Percentiles rank a stretch among this genome's conserved stretches.
Conservation (phyloP, 345 rosid genomes). For the Lepidium didymum region DNA sequence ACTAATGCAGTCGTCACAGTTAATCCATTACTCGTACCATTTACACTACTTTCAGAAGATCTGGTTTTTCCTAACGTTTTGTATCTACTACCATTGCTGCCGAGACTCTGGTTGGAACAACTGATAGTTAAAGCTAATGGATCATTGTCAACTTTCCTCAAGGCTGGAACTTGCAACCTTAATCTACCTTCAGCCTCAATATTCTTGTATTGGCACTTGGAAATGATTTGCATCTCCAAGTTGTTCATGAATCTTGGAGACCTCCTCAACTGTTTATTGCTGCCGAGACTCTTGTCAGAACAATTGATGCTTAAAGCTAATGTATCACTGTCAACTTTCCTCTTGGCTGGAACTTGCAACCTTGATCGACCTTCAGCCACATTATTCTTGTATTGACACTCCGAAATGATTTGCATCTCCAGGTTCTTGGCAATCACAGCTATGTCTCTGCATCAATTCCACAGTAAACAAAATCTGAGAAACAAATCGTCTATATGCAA, state of each 20-base stretch:
- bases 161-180: not conserved
- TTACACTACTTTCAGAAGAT: not conserved
- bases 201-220: slow-evolving; percentile 6
- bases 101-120: not conserved
- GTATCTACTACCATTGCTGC: slow-evolving; percentile 2
- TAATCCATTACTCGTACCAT: slow-evolving; percentile 15
- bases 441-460: slow-evolving; percentile 17
- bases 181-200: not conserved
- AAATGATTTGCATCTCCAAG: slow-evolving; percentile 18
- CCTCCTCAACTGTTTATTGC: slow-evolving; percentile 19
- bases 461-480: not conserved
- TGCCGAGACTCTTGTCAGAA: not conserved
- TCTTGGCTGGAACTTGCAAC: slow-evolving; percentile 3
- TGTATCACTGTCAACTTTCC: slow-evolving; percentile 16
- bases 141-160: slow-evolving; percentile 21
- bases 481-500: not conserved
- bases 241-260: slow-evolving; percentile 28
- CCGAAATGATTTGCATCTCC: slow-evolving; percentile 19
- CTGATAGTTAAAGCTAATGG: not conserved
- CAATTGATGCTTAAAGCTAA: not conserved
- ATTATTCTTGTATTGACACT: not conserved
- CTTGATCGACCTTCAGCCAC: not conserved
- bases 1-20: not conserved
- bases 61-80: not conserved
- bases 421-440: slow-evolving; percentile 13